phyloP scores from a whole-genome alignment of 1,284 basidiomycete species.

The Cronartium quercuum region DNA sequence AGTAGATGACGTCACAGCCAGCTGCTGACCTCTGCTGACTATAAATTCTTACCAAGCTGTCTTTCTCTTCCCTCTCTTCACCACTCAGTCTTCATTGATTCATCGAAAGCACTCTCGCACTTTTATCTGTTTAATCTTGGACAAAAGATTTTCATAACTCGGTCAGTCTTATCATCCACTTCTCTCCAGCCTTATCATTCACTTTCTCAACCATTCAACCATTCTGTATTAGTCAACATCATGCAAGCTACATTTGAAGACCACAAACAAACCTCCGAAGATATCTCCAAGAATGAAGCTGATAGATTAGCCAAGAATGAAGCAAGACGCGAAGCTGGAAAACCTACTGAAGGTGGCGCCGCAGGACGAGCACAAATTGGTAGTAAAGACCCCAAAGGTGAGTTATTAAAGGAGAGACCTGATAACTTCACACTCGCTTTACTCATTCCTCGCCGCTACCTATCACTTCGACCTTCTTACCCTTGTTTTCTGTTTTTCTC shows the following conservation, averaged over 20 bases:
- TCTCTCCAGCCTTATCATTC: background rate
- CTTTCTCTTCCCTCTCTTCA: too few species aligned
- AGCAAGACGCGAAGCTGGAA: background rate
- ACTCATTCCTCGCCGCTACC: background rate
- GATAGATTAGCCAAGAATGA: conserved; percentile 7
- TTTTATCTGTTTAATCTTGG: too few species aligned
- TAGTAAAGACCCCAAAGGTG: conserved; percentile 34
- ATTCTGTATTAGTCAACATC: too few species aligned
- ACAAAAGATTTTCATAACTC: too few species aligned
- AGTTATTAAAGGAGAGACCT: background rate
- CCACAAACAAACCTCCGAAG: background rate
- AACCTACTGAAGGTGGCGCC: conserved; percentile 17
- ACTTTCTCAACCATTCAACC: background rate
- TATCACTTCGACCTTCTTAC: background rate
- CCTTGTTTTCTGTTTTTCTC: background rate
- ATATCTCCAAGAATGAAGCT: conserved; percentile 3
- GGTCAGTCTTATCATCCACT: background rate
- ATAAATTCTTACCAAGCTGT: too few species aligned
- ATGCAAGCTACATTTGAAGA: conserved; percentile 23
- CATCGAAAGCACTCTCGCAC: too few species aligned
- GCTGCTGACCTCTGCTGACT: too few species aligned
- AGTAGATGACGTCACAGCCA: too few species aligned
- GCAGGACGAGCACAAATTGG: conserved; percentile 25
- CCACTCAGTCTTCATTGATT: too few species aligned
- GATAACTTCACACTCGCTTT: background rate